phyloP scores from a whole-genome alignment of 331 rosid genomes.

The Saraca asoca region DNA sequence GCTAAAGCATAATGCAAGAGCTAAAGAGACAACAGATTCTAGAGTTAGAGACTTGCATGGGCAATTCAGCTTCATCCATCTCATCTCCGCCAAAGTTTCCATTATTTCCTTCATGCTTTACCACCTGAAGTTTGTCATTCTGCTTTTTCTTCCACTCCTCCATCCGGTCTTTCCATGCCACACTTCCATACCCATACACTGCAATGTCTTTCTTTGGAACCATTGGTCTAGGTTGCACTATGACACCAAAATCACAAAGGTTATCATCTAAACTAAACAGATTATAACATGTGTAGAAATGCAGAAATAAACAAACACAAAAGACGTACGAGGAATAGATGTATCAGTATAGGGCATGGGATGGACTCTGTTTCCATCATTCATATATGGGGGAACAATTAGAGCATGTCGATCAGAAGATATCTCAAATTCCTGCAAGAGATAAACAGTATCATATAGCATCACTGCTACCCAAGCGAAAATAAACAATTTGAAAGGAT shows the following conservation, averaged over 20 bases:
- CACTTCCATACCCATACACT: conserved; percentile 96
- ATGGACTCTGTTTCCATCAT: conserved; percentile 71
- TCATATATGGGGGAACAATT: conserved; percentile 71
- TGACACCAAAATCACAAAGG: conserved; percentile 22
- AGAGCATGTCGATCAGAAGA: conserved; percentile 84
- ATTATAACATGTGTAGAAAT: conserved; percentile 5
- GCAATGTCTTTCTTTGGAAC: conserved; percentile 93
- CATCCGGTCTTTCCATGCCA: conserved; percentile 95
- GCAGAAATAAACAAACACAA: not conserved
- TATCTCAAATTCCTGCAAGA: conserved; percentile 70
- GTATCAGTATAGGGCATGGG: conserved; percentile 71
- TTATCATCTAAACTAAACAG: conserved; percentile 17
- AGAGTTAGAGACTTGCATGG: conserved; percentile 59
- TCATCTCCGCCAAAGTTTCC: conserved; percentile 62
- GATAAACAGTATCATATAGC: conserved; percentile 10
- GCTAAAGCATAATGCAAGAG: conserved; percentile 9
- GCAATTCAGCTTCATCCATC: conserved; percentile 76
- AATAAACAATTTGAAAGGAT: conserved; percentile 4
- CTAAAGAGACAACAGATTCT: not conserved
- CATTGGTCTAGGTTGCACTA: conserved; percentile 95
- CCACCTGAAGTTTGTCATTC: conserved; percentile 84
- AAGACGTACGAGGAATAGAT: conserved; percentile 63
- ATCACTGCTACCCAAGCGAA: not conserved
- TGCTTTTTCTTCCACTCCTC: conserved; percentile 96
- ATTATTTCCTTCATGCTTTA: conserved; percentile 79